These are phyloP conservation scores for Camellia japonica DNA, from an alignment of 148 eudicot genomes.

Conservation along the genomic window DNA sequence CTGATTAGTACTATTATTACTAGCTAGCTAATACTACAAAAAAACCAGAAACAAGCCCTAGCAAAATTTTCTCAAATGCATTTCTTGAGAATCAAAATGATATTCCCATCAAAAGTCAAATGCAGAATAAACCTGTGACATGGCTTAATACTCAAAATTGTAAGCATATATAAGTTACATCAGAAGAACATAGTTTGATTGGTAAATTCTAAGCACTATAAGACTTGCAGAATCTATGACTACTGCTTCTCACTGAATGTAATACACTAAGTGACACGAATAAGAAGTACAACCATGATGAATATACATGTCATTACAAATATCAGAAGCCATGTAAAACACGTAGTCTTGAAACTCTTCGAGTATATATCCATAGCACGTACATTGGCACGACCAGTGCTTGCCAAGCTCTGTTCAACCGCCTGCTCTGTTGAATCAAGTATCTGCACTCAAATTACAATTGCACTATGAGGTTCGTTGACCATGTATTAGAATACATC, in stretches of 20 bases:
- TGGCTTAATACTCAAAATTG: too few relatives aligned
- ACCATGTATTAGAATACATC: neutral
- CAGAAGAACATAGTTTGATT: too few relatives aligned
- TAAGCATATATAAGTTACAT: too few relatives aligned
- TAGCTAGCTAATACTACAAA: too few relatives aligned
- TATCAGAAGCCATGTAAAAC: slow-evolving; percentile 80
- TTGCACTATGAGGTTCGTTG: neutral
- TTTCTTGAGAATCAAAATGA: too few relatives aligned
- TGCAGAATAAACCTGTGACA: too few relatives aligned
- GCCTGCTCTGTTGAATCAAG: slow-evolving; percentile 96
- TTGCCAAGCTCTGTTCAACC: slow-evolving; percentile 90
- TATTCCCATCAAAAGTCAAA: too few relatives aligned
- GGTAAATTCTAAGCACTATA: too few relatives aligned
- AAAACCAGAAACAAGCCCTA: too few relatives aligned
- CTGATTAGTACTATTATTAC: too few relatives aligned
- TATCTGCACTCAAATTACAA: slow-evolving; percentile 43
- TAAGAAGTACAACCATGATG: slow-evolving; percentile 87
- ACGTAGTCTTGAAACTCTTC: slow-evolving; percentile 70
- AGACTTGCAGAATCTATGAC: too few relatives aligned
- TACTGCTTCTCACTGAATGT: neutral
- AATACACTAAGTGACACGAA: slow-evolving; percentile 56
- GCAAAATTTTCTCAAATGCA: too few relatives aligned
- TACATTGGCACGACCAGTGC: slow-evolving; percentile 70
- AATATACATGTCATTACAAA: slow-evolving; percentile 66
- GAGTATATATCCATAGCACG: slow-evolving; percentile 67